These are phyloP conservation scores for Sclerospora graminicola DNA, from an alignment of 352 stramenopile genomes.

Conservation along the genomic window DNA sequence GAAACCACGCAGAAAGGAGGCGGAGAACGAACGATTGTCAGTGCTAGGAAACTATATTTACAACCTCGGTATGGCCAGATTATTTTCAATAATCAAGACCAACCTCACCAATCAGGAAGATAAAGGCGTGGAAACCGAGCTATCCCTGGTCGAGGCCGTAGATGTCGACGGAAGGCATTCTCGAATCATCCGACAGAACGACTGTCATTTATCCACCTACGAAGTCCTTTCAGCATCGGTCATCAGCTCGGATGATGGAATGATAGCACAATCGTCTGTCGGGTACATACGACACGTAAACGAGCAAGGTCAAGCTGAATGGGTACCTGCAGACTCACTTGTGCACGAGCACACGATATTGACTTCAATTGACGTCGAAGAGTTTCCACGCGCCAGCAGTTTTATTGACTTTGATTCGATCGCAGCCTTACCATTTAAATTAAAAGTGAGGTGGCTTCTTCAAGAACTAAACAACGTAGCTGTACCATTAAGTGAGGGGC, in stretches of 20 bases:
- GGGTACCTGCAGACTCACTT: constrained; percentile 57
- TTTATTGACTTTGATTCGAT: constrained; percentile 73
- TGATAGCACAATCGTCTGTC: constrained; percentile 60
- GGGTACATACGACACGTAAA: constrained; percentile 73
- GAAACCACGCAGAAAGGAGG: constrained; percentile 6
- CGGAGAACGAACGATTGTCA: constrained; percentile 13
- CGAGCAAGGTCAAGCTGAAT: constrained; percentile 52
- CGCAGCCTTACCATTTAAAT: constrained; percentile 52
- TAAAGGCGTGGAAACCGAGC: constrained; percentile 53
- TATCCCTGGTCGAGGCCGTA: constrained; percentile 41
- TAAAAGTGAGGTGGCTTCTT: constrained; percentile 74
- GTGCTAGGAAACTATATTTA: constrained; percentile 12
- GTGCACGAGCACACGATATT: constrained; percentile 35
- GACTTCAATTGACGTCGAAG: constrained; percentile 53
- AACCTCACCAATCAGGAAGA: constrained; percentile 14
- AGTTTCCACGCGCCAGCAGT: constrained; percentile 60
- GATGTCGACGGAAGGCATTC: constrained; percentile 31
- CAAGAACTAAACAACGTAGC: constrained; percentile 68
- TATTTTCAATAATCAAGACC: constrained; percentile 1
- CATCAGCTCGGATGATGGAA: constrained; percentile 10
- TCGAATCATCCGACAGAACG: constrained; percentile 40
- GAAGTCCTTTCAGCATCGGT: constrained; percentile 7
- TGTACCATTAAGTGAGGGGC: constrained; percentile 67
- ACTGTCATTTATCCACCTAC: constrained; percentile 9
- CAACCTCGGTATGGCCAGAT: constrained; percentile 2